phyloP scores from a whole-genome alignment of 176 grass and related monocot genomes.

The Zoysia japonica region DNA sequence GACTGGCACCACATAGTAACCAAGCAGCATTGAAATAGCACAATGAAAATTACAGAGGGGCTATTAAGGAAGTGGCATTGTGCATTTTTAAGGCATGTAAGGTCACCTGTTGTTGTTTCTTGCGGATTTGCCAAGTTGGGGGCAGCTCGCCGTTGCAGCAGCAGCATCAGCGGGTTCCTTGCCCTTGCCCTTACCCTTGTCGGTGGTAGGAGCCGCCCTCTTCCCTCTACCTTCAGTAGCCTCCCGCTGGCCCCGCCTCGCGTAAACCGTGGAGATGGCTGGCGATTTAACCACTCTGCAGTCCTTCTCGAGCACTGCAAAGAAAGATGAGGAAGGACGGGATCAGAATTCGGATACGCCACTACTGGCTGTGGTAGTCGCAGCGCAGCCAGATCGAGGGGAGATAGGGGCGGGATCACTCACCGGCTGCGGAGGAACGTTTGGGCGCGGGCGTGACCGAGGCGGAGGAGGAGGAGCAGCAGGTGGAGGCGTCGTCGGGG shows the following conservation, averaged over 20 bases:
- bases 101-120: constrained; percentile 15
- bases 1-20: neutral
- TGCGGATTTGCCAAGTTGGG: constrained; percentile 22
- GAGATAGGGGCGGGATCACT: neutral
- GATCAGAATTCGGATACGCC: neutral
- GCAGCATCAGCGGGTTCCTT: neutral
- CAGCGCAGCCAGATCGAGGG: neutral
- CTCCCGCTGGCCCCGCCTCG: constrained; percentile 3
- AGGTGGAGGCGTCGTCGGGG: neutral
- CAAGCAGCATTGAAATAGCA: neutral
- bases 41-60: too few species aligned
- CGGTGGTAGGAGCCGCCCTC: neutral
- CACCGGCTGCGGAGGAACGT: constrained; percentile 8
- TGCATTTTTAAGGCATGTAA: neutral
- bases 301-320: constrained; percentile 5
- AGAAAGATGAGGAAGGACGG: neutral
- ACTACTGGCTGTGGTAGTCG: rapidly evolving
- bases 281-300: constrained; percentile 6
- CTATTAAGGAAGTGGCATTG: neutral
- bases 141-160: constrained; percentile 42
- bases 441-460: constrained; percentile 37
- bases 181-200: neutral
- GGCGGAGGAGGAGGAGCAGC: constrained; percentile 5
- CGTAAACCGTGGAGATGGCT: constrained; percentile 41
- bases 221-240: neutral